Evolutionary conservation across 306 rosid species (phyloP).

Genomic region (Crotalaria pallida): DNA sequence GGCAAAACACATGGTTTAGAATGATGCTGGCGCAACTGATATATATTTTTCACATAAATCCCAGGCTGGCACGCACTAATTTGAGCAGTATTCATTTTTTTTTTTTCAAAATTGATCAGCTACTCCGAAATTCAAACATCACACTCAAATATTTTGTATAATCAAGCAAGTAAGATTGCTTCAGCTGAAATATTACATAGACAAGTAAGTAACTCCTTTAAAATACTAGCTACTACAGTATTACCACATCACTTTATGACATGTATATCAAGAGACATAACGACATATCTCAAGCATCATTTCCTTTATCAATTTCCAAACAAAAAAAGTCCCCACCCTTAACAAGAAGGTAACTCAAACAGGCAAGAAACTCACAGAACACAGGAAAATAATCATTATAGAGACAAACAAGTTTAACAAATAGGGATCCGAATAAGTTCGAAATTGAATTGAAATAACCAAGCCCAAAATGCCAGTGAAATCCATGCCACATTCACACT

Average conservation of each 20-base stretch:
- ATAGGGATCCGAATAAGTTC: neutral
- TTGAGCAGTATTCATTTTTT: slow-evolving; percentile 41
- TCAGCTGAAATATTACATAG: neutral
- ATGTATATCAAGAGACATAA: neutral
- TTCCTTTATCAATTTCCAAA: neutral
- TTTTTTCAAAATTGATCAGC: slow-evolving; percentile 15
- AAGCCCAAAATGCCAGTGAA: neutral
- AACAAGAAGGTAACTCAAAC: neutral
- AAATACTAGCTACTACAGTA: neutral
- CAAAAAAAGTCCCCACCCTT: neutral
- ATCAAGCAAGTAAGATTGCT: neutral
- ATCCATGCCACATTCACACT: neutral
- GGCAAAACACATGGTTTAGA: slow-evolving; percentile 16
- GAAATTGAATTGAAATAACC: neutral
- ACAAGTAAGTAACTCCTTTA: neutral
- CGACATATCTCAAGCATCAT: neutral
- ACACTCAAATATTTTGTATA: slow-evolving; percentile 22
- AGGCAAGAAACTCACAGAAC: neutral
- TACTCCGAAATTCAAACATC: slow-evolving; percentile 23
- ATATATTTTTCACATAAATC: slow-evolving; percentile 24
- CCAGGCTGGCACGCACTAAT: slow-evolving; percentile 36
- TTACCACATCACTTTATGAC: neutral
- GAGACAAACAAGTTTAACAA: neutral
- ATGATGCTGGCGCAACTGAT: slow-evolving; percentile 14
- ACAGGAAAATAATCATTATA: neutral